Evolutionary conservation across 2,329 filamentous ascomycete species (phyloP).

Genomic region (Aspergillus pseudoterreus): DNA sequence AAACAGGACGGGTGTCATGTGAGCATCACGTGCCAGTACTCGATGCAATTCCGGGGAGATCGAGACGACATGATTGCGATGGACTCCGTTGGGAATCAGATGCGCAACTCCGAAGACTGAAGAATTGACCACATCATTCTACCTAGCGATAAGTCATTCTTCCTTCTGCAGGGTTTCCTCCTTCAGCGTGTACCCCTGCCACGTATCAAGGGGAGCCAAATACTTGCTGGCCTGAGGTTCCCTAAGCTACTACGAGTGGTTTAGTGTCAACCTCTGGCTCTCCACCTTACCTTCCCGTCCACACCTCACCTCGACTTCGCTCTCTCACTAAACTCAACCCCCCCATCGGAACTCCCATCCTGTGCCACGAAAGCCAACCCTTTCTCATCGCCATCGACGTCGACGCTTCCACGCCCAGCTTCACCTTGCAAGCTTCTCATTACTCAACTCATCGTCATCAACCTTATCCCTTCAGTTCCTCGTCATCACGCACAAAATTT

Average conservation of each 20-base stretch:
- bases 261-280: conserved; percentile 14
- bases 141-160: not conserved
- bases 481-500: conserved; percentile 25
- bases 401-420: conserved; percentile 12
- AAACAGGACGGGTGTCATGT: not conserved
- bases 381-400: conserved; percentile 17
- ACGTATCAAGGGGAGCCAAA: not conserved
- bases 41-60: not conserved
- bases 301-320: conserved; percentile 19
- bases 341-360: conserved; percentile 23
- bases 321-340: conserved; percentile 20
- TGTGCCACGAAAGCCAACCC: conserved; percentile 24
- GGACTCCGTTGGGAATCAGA: too few species aligned
- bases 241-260: not conserved
- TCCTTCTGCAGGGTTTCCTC: not conserved
- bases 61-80: not conserved
- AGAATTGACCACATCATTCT: not conserved
- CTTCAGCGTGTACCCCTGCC: not conserved
- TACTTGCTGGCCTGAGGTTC: not conserved
- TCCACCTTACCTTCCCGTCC: conserved; percentile 19
- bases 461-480: conserved; percentile 6
- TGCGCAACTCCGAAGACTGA: too few species aligned
- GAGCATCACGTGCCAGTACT: not conserved
- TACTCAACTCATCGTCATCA: conserved; percentile 4
- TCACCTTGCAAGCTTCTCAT: conserved; percentile 5